Percentiles rank a stretch among this genome's conserved stretches.
phyloP scores from a whole-genome alignment of 805 yeast species.

The Brettanomyces custersianus region DNA sequence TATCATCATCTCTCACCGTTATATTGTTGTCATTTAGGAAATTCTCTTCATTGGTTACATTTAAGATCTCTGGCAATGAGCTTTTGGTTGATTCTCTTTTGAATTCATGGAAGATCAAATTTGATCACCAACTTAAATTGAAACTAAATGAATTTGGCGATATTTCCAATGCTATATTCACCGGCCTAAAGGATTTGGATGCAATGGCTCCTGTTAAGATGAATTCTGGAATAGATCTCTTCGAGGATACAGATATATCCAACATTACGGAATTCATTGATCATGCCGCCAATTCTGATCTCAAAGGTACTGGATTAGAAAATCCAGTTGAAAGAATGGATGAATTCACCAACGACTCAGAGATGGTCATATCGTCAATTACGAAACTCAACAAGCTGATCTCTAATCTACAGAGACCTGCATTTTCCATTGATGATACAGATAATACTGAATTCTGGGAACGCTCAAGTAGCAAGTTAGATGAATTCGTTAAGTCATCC shows the following conservation, averaged over 20 bases:
- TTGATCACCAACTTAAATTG: slow-evolving; percentile 6
- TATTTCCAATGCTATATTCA: slow-evolving; percentile 13
- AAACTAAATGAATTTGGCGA: slow-evolving; percentile 11
- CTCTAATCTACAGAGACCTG: slow-evolving; percentile 18
- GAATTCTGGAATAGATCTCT: slow-evolving; percentile 16
- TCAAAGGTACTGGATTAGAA: not conserved
- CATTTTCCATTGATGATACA: slow-evolving; percentile 27
- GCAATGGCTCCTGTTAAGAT: slow-evolving; percentile 8
- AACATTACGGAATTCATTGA: not conserved
- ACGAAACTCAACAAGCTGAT: slow-evolving; percentile 14
- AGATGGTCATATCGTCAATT: slow-evolving; percentile 11
- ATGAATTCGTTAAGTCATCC: slow-evolving; percentile 10
- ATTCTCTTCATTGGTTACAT: slow-evolving; percentile 21
- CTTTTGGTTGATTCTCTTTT: slow-evolving; percentile 12
- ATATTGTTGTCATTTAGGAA: slow-evolving; percentile 19
- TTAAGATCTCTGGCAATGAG: slow-evolving; percentile 1
- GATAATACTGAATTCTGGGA: slow-evolving; percentile 27
- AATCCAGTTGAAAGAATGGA: slow-evolving; percentile 1
- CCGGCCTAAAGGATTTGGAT: slow-evolving; percentile 8
- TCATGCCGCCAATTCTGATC: slow-evolving; percentile 1
- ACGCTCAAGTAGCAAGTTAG: slow-evolving; percentile 6
- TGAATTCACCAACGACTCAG: slow-evolving; percentile 10
- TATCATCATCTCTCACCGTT: slow-evolving; percentile 8
- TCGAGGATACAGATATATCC: slow-evolving; percentile 7
- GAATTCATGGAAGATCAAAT: slow-evolving; percentile 11